Evolutionary conservation across 2,329 filamentous ascomycete genomes (phyloP), one percentile per base, ranked within the genome.

Genomic region (Nigrospora oryzae): DNA sequence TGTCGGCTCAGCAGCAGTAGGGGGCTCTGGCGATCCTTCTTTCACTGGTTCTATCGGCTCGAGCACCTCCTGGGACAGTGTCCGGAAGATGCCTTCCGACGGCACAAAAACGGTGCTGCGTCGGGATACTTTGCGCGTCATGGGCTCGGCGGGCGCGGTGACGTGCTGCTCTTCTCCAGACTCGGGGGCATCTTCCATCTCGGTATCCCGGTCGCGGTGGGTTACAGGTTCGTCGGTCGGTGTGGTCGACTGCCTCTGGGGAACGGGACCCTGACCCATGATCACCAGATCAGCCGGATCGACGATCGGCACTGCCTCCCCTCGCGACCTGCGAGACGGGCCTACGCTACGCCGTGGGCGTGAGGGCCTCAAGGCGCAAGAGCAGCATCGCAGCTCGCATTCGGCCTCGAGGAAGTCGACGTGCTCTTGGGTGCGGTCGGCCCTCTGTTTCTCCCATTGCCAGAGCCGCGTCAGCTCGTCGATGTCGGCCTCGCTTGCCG

Each of bases 371-470:
- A 68, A 74, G 48, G 68, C 74, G 57, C 81, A 84, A 1, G 75
- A 68, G 65, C 84, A 88, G 62, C 76, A 80, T 39, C 75, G 73
- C 51, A 89, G 74, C 41, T 79, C 73, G 60, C 84, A 89, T 60
- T 91, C 86, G 44, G 84, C 75, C 57, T 86, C 79, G 59, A 90
- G 70, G 62, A 88, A 90, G 31, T 89, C 83, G 40, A 89, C 72
- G 56, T 85, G 78, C 48, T 89, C 85, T 50, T 84, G 72, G 0
- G 85, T 83, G 8, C 83, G 76, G 49, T 84, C 74, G 11, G 84
- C 82, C 44, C 83, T 72, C 57, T 78, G 75, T 65, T 76, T 58
- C 55, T 78, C 77, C 74, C 76, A 81, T 46, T 73, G 66, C 56
- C 75, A 68, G 44, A 76, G 64, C 6, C 65, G 65, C 1, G 66